Evolutionary conservation across 768 basidiomycete species (phyloP), one percentile per base, ranked within the genome.

Genomic region (Panaeolus cyanescens): DNA sequence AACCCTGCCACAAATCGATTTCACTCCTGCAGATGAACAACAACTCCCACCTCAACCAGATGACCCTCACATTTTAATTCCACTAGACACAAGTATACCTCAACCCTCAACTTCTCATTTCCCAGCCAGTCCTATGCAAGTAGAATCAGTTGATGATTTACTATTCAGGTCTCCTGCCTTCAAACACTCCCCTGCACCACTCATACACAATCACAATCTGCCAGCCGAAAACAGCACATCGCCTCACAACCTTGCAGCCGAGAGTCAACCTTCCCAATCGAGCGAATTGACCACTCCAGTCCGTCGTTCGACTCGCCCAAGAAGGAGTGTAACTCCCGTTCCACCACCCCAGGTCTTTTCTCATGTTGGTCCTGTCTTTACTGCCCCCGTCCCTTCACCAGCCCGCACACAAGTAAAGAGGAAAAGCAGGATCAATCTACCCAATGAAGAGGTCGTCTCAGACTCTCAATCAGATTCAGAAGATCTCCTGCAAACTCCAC

Each of bases 251-350:
- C 5, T 25, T 7, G 22, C 25, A n/a, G 12, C 30, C 45, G 45
- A 50, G 3, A 13, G 8, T 5, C 45, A 50, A 50, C 9, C 25
- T 34, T 34, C 13, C n/a, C n/a, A n/a, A n/a, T n/a, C n/a, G n/a
- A n/a, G n/a, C n/a, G n/a, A n/a, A 36, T 64, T 63, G 12, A 59
- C 64, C 22, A 74, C 71, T 17, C 76, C 77, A 20, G 60, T 76
- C 19, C 72, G 77, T 57, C 70, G 74, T 54, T 79, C 80, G n/a
- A 72, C 70, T n/a, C 75, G 78, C 59, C 77, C 77, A 28, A 73
- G 74, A 40, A 74, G 73, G 34, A 80, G 78, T 63, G 61, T 66
- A 17, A 69, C 67, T 22, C 75, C 74, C 45, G 71, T 61, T 62
- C 67, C 65, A 13, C 68, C 64, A 7, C 54, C 61, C 13, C 62